Evolutionary conservation across 1,284 basidiomycete genomes (phyloP), one percentile per base, ranked within the genome.

Genomic region (Salmacisia buchloeana): DNA sequence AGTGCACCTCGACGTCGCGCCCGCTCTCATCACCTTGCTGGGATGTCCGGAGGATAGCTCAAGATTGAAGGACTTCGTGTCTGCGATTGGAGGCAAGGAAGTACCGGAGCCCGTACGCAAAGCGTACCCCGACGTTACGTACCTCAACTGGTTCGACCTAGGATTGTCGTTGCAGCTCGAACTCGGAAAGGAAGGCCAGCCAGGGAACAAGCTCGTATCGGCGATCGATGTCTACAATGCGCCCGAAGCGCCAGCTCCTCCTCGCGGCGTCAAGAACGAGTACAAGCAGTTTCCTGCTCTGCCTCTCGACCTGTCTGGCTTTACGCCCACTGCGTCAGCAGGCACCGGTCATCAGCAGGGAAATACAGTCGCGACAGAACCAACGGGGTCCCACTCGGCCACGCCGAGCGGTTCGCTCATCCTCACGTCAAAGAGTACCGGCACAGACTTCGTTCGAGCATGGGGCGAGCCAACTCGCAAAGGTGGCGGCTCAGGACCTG

Each of bases 141-240:
- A 60, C 49, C 59, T 60, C 36, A 60, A 60, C 13, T 9, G n/a
- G 12, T 31, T 41, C 21, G 38, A 41, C 5, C 3, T 35, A 2
- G 59, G 59, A 18, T 41, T 60, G n/a, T 60, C 59, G 13, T 25
- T 60, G 10, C 59, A 60, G 33, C 49, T 60, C 38, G 59, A 60
- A 43, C 9, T 38, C 3, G 25, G 23, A 12, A 15, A 2, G 9
- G 31, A 36, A n/a, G 4, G n/a, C 12, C 43, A 2, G 4, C 31
- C 2, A 38, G 12, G 35, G 23, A 23, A 58, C 23, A 31, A 23
- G 21, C 7, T 39, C 2, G 29, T 60, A 13, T 34, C 59, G 4
- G 59, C 59, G 3, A 43, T 60, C 3, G 59, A 60, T 18, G 7
- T 60, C 18, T 60, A 60, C 59, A 60, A 60, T 27, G 29, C 15